phyloP scores from a whole-genome alignment of 2,329 filamentous ascomycete species.

The Mollisiaceae sp. region DNA sequence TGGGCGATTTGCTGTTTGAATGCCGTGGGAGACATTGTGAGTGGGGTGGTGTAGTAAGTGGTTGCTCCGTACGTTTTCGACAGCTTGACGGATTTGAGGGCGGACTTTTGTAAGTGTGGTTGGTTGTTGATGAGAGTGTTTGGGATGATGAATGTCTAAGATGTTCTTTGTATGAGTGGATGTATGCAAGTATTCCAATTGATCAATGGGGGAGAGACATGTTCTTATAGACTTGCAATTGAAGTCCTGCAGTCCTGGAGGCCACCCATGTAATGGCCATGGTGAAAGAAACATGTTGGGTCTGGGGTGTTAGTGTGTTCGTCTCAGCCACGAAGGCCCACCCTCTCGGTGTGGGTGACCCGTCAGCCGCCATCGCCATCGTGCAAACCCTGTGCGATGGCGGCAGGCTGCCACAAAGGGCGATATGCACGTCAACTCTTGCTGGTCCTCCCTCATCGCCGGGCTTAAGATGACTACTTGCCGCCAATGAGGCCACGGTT shows the following conservation, averaged over 20 bases:
- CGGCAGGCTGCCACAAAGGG: slow-evolving; percentile 10
- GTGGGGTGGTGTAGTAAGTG: slow-evolving; percentile 12
- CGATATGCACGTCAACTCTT: too few relatives aligned
- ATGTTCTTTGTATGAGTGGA: slow-evolving; percentile 4
- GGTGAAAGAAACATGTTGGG: background rate
- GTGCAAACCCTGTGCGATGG: background rate
- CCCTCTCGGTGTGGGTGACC: background rate
- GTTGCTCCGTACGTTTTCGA: slow-evolving; percentile 12
- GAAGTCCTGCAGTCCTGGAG: slow-evolving; percentile 9
- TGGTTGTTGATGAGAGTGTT: background rate
- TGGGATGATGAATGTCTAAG: background rate
- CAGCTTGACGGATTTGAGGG: slow-evolving; percentile 20
- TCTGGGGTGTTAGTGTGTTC: background rate
- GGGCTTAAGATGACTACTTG: background rate
- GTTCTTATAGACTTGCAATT: background rate
- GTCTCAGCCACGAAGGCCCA: slow-evolving; percentile 7
- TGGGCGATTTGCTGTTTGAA: slow-evolving; percentile 27
- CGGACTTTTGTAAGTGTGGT: background rate
- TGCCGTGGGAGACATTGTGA: slow-evolving; percentile 30
- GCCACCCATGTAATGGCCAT: slow-evolving; percentile 1
- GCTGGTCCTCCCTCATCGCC: too few relatives aligned
- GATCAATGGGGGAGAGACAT: slow-evolving; percentile 5
- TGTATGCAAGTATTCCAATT: slow-evolving; percentile 7
- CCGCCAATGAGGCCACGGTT: background rate
- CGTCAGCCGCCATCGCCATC: background rate